A percentile compares a stretch with the other conserved stretches of the same genome.
These are phyloP conservation scores for Kodamaea leandrae DNA, from an alignment of 805 yeast genomes.

Conservation along the genomic window DNA sequence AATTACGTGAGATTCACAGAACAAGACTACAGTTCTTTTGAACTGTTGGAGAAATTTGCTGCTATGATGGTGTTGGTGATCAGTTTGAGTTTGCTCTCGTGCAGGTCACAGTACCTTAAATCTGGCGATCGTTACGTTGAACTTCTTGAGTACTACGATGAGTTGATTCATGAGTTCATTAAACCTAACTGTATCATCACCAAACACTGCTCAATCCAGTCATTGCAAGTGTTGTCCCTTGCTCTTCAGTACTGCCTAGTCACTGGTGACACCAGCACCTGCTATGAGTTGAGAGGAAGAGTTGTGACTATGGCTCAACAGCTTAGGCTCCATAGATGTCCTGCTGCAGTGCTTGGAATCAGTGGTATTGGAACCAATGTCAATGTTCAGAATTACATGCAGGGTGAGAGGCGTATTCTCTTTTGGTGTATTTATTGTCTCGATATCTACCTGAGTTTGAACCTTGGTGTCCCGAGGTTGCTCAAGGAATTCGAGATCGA, in stretches of 20 bases:
- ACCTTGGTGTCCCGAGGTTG: constrained; percentile 78
- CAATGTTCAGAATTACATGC: constrained; percentile 60
- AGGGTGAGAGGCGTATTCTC: constrained; percentile 75
- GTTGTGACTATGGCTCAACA: constrained; percentile 84
- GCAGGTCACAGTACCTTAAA: constrained; percentile 29
- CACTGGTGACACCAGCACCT: constrained; percentile 68
- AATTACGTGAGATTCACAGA: constrained; percentile 49
- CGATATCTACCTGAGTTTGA: constrained; percentile 72
- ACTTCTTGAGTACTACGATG: constrained; percentile 51
- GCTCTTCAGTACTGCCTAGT: constrained; percentile 70
- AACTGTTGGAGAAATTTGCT: constrained; percentile 53
- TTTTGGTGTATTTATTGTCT: constrained; percentile 83
- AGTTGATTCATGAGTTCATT: constrained; percentile 58
- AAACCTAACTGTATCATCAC: constrained; percentile 57
- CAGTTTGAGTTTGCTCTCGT: constrained; percentile 47
- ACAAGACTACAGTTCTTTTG: constrained; percentile 14
- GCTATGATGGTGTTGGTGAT: constrained; percentile 49
- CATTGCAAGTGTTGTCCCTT: constrained; percentile 66
- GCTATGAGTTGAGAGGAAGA: constrained; percentile 73
- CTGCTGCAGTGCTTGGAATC: constrained; percentile 76
- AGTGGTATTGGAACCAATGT: constrained; percentile 26
- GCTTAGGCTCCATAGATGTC: constrained; percentile 79
- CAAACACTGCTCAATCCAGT: constrained; percentile 59
- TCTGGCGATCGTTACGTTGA: constrained; percentile 17
- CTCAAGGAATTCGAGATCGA: constrained; percentile 80